A percentile compares a stretch with the other conserved stretches of the same genome.
Evolutionary conservation across 164 flowering plant genomes (phyloP).

Genomic region (Sedum album): DNA sequence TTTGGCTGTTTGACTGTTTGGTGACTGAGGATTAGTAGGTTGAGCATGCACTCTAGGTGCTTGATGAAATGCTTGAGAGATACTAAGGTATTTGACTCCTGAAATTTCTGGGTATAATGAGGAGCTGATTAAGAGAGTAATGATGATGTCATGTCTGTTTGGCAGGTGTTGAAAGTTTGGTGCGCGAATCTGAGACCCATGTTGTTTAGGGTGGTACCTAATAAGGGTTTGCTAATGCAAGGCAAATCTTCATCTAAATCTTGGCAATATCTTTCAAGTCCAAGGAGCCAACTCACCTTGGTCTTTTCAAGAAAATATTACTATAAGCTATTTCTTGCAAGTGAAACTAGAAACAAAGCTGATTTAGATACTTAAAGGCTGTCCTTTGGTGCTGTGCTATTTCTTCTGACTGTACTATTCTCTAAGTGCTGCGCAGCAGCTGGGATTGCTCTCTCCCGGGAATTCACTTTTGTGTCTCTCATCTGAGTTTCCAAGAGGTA

Average conservation of each 20-base stretch:
- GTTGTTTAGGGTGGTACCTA: background rate
- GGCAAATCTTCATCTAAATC: background rate
- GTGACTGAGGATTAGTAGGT: background rate
- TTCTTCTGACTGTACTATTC: background rate
- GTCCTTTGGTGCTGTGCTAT: background rate
- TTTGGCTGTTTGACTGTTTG: background rate
- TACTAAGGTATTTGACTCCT: too few species aligned
- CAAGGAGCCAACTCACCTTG: constrained; percentile 1
- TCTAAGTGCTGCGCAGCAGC: background rate
- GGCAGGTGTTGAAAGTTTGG: constrained; percentile 10
- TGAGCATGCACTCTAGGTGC: background rate
- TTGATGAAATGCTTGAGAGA: background rate
- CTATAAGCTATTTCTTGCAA: background rate
- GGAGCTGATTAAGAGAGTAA: background rate
- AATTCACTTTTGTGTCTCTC: background rate
- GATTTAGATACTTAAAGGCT: background rate
- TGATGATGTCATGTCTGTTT: background rate
- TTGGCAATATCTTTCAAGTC: background rate
- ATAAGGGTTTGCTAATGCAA: background rate
- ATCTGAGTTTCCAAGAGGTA: constrained; percentile 8
- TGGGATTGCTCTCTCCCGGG: background rate
- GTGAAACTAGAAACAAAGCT: background rate
- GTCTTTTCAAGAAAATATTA: background rate
- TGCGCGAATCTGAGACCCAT: constrained; percentile 3
- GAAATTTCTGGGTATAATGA: background rate